Base-by-base conservation (phyloP, 345 rosid genomes). In the Reutealis trisperma region DNA sequence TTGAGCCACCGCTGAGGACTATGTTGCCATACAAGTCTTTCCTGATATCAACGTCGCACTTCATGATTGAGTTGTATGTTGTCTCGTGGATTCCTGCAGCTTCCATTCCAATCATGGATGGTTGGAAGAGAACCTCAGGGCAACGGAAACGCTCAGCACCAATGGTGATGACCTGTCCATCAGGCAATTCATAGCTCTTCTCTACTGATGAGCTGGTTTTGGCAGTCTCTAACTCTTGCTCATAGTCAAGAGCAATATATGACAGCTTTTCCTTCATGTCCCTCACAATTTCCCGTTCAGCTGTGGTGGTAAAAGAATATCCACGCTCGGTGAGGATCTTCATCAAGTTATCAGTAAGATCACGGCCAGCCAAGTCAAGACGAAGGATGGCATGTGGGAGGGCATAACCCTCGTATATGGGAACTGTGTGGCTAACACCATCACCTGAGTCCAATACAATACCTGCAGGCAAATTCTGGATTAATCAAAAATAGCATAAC, bases 81-180 rank as follows among this genome's bases (percentile, higher is more conserved):
- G 97, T 94, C 83, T 92, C 97, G 14, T 92, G 98, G 70, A 94
- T 94, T 74, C 98, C 96, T 8, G 97, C 88, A 65, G 94, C 85
- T 86, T 94, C 98, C 98, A 94, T 94, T 59, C 98, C 98, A 1
- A 94, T 91, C 94, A 94, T 80, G 59, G 97, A 92, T 47, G 98
- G 97, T 78, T 94, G 98, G 94, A 82, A 92, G 67, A 94, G 96
- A 66, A 91, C 97, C 85, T 94, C 97, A 5, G 98, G 97, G 66
- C 98, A 94, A 60, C 97, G 87, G 90, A 91, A 94, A 10, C 98
- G 83, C 87, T 92, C 97, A 11, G 96, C 87, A 49, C 98, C 97
- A 0, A 94, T 94, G 80, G 98, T 94, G 81, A 94, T 94, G 32
- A 93, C 93, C 84, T 91, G 97, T 32, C 96, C 98, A 47, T 93